Percentiles rank a stretch among this genome's conserved stretches.
Conservation (phyloP, 768 basidiomycete genomes). For the Lactarius pseudohatsudake region DNA sequence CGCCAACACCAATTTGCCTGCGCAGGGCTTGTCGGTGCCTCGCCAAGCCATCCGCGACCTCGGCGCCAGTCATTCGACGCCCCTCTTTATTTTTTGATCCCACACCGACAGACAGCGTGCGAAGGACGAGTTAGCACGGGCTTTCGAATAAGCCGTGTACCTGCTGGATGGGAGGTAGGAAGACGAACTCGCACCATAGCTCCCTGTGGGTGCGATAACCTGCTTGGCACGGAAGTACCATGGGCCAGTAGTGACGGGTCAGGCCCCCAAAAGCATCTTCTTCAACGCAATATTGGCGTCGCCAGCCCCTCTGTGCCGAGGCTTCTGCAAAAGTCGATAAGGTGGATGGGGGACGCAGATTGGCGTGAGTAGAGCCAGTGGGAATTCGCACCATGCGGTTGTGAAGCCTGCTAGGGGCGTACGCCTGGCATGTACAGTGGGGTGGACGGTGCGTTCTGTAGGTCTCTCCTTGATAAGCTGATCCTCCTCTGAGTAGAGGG, state of each 20-base stretch:
- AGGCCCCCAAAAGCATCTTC: conserved; percentile 50
- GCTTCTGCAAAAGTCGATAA: conserved; percentile 42
- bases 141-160: neutral
- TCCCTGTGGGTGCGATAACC: conserved; percentile 60
- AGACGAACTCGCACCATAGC: conserved; percentile 43
- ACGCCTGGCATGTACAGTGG: conserved; percentile 55
- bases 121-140: neutral
- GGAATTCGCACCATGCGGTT: conserved; percentile 48
- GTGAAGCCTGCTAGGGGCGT: conserved; percentile 66
- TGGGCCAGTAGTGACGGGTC: conserved; percentile 57
- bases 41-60: conserved; percentile 56
- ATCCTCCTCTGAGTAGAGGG: conserved; percentile 55
- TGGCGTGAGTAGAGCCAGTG: neutral
- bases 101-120: conserved; percentile 30
- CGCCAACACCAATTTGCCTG: conserved; percentile 62
- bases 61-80: conserved; percentile 59
- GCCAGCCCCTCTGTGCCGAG: conserved; percentile 64
- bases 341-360: neutral
- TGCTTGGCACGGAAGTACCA: conserved; percentile 60
- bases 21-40: conserved; percentile 56
- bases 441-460: conserved; percentile 59
- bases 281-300: conserved; percentile 61
- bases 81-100: conserved; percentile 53
- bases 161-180: conserved; percentile 1
- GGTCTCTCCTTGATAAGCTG: conserved; percentile 59